phyloP scores from a whole-genome alignment of 805 yeast genomes.

The Pichia californica region DNA sequence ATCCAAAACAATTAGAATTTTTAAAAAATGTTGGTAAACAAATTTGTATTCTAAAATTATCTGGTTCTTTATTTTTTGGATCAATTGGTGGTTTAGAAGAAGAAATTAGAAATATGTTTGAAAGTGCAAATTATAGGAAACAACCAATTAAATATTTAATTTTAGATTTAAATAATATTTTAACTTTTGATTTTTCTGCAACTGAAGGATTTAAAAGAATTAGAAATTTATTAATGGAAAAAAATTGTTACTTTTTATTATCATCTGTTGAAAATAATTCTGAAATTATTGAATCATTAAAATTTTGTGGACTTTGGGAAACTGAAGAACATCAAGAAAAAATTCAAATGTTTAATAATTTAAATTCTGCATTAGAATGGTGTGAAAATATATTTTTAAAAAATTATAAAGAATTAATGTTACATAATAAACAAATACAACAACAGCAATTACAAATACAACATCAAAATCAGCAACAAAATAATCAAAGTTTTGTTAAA shows the following conservation, averaged over 20 bases:
- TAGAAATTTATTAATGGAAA: constrained; percentile 66
- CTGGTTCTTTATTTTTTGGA: constrained; percentile 90
- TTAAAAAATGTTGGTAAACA: constrained; percentile 83
- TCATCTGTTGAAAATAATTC: constrained; percentile 70
- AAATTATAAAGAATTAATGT: constrained; percentile 39
- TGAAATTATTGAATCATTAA: constrained; percentile 60
- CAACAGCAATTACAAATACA: too few species aligned
- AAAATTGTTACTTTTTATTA: constrained; percentile 63
- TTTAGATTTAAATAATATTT: constrained; percentile 78
- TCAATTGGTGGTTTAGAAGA: constrained; percentile 89
- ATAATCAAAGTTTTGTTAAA: background rate
- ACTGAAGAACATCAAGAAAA: constrained; percentile 37
- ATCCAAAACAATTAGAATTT: constrained; percentile 82
- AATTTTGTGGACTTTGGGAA: constrained; percentile 78
- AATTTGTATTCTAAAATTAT: constrained; percentile 77
- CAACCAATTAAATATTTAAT: constrained; percentile 75
- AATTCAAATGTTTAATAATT: constrained; percentile 63
- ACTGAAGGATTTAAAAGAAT: constrained; percentile 92
- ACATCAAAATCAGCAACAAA: background rate
- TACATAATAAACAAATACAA: background rate
- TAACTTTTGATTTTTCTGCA: constrained; percentile 84
- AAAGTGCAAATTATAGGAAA: constrained; percentile 39
- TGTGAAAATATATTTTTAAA: constrained; percentile 86
- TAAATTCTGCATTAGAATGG: constrained; percentile 92
- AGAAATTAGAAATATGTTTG: constrained; percentile 60